These are phyloP conservation scores for Melocanna baccifera DNA, from an alignment of 176 grass and related monocot genomes.

Conservation along the genomic window DNA sequence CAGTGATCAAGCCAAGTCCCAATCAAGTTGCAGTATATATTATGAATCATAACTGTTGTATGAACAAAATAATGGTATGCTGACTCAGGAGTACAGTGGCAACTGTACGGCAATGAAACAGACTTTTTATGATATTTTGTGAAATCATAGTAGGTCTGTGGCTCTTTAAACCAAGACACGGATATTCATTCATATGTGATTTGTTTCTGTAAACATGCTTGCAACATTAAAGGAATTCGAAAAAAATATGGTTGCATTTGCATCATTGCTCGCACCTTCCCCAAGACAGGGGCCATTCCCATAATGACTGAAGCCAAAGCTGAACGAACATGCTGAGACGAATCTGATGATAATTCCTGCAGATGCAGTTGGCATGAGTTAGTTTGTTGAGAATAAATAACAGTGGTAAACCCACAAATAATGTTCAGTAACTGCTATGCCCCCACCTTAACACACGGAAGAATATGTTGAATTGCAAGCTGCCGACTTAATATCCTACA, in stretches of 20 bases:
- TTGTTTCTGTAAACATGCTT: not conserved
- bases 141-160: not conserved
- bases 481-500: constrained; percentile 73
- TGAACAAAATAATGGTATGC: not conserved
- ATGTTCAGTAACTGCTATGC: not conserved
- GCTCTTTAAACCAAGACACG: not conserved
- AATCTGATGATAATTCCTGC: constrained; percentile 87
- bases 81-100: not conserved
- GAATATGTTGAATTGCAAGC: constrained; percentile 78
- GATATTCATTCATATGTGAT: not conserved
- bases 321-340: constrained; percentile 96
- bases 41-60: not conserved
- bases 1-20: not conserved
- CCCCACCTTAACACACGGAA: constrained; percentile 85
- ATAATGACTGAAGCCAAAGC: constrained; percentile 98
- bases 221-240: not conserved
- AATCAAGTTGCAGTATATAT: not conserved
- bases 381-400: not conserved
- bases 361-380: not conserved
- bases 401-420: not conserved
- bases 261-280: constrained; percentile 51
- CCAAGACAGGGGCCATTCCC: constrained; percentile 95
- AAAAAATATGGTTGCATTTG: not conserved
- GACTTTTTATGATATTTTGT: not conserved
- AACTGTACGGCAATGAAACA: not conserved